phyloP scores from a whole-genome alignment of 2,329 filamentous ascomycete genomes.

The Exophiala sideris region DNA sequence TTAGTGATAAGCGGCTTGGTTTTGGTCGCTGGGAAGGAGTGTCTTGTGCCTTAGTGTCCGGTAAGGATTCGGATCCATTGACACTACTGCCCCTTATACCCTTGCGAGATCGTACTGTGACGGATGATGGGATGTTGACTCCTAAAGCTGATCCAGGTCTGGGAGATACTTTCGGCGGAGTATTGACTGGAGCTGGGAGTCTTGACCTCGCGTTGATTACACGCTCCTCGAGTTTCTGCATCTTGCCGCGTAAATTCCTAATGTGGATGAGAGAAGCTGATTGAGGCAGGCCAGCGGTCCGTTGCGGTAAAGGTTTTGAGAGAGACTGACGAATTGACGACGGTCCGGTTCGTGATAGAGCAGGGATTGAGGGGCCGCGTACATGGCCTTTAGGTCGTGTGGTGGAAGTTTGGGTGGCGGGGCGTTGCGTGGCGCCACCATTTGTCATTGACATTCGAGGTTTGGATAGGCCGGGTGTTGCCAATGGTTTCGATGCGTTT shows the following conservation, averaged over 20 bases:
- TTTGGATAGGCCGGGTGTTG: slow-evolving; percentile 48
- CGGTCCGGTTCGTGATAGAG: slow-evolving; percentile 45
- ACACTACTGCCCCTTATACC: slow-evolving; percentile 59
- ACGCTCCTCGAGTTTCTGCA: slow-evolving; percentile 91
- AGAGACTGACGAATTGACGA: slow-evolving; percentile 41
- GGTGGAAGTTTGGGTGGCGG: slow-evolving; percentile 42
- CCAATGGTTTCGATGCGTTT: slow-evolving; percentile 45
- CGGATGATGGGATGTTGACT: slow-evolving; percentile 51
- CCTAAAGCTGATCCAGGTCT: slow-evolving; percentile 53
- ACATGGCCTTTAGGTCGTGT: slow-evolving; percentile 46
- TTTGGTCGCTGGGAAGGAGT: slow-evolving; percentile 24
- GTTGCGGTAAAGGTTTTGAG: slow-evolving; percentile 26
- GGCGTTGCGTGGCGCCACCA: slow-evolving; percentile 50
- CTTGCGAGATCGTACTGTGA: slow-evolving; percentile 64
- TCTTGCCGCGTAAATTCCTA: slow-evolving; percentile 87
- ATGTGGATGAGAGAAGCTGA: slow-evolving; percentile 85
- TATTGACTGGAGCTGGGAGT: slow-evolving; percentile 74
- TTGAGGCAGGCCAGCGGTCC: slow-evolving; percentile 47
- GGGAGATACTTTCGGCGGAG: slow-evolving; percentile 78
- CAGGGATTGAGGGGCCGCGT: slow-evolving; percentile 59
- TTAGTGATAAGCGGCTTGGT: slow-evolving; percentile 61
- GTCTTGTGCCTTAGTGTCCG: slow-evolving; percentile 27
- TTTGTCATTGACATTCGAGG: slow-evolving; percentile 46
- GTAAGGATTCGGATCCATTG: slow-evolving; percentile 36
- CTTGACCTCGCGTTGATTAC: slow-evolving; percentile 90